A percentile compares a stretch with the other conserved stretches of the same genome.
phyloP scores from a whole-genome alignment of 2,329 filamentous ascomycete species.

The Nannizziopsis barbatae region DNA sequence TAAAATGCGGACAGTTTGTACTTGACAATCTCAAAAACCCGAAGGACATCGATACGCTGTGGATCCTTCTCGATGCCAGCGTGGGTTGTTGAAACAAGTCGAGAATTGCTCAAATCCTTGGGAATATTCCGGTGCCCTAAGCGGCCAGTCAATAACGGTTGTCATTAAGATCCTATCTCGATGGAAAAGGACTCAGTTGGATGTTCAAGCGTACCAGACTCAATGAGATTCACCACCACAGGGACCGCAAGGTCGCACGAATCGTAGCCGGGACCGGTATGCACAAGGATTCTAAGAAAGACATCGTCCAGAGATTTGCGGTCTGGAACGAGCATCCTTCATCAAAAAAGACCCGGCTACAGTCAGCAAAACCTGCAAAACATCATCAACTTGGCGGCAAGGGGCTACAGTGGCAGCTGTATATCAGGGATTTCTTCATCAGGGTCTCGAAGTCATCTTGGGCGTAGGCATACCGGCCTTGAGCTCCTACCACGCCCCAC shows the following conservation, averaged over 20 bases:
- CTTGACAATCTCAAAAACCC: neutral
- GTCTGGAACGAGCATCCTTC: constrained; percentile 4
- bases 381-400: neutral
- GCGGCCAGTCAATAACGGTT: neutral
- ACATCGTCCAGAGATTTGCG: neutral
- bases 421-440: neutral
- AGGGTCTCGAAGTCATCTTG: no score
- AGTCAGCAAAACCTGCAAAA: neutral
- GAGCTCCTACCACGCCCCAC: neutral
- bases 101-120: neutral
- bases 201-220: neutral
- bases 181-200: neutral
- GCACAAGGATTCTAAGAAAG: constrained; percentile 7
- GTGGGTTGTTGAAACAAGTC: constrained; percentile 4
- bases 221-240: constrained; percentile 6
- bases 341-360: neutral
- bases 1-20: neutral
- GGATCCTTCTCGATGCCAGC: neutral
- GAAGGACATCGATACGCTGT: neutral
- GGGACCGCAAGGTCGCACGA: constrained; percentile 1
- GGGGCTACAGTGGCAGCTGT: neutral
- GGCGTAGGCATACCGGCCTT: constrained; percentile 1
- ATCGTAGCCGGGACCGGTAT: constrained; percentile 4
- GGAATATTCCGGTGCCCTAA: neutral
- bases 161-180: neutral